Evolutionary conservation across 805 yeast species (phyloP), one percentile per base, ranked within the genome.

Genomic region (Priceomyces melissophilus): DNA sequence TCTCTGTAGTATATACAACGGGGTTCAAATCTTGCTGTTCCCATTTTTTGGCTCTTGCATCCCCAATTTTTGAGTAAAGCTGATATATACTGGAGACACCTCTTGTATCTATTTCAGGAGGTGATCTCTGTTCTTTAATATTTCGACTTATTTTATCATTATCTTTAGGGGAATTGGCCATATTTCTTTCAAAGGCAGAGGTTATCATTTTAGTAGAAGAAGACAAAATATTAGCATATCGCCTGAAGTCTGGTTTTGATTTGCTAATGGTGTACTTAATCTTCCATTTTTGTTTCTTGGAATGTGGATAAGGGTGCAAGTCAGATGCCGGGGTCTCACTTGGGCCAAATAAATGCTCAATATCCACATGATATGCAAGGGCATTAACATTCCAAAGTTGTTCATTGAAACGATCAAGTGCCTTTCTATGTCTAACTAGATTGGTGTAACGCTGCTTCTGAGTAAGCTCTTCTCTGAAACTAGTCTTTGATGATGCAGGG

Each of bases 381-480:
- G 62, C 56, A 4, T 47, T 48, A n/a, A 48, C 43, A 20, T 39
- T 34, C 10, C 52, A 45, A 11, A 57, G 42, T 10, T 45, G 33
- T 30, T 46, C 44, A 45, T 63, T 65, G 41, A 61, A 56, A 8
- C 30, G 46, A n/a, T 52, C 39, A 31, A 66, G 53, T 31, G 53
- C 47, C n/a, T 47, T 38, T 27, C 57, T 48, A 43, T 62, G 67
- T n/a, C 41, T 39, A 28, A 35, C 40, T 31, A 64, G 46, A 41
- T 64, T 57, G 13, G 38, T 38, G 7, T 49, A 34, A 40, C 65
- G 52, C 30, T 57, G 54, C 17, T 54, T 55, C 2, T 41, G 43
- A 4, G 60, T 29, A 7, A 65, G 42, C 6, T 58, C 50, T 13
- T 56, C 60, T 16, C 52, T 50, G 48, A 63, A 64, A 26, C 67